Base-by-base conservation (phyloP, 116 monocot genomes). In the Iris pallida region DNA sequence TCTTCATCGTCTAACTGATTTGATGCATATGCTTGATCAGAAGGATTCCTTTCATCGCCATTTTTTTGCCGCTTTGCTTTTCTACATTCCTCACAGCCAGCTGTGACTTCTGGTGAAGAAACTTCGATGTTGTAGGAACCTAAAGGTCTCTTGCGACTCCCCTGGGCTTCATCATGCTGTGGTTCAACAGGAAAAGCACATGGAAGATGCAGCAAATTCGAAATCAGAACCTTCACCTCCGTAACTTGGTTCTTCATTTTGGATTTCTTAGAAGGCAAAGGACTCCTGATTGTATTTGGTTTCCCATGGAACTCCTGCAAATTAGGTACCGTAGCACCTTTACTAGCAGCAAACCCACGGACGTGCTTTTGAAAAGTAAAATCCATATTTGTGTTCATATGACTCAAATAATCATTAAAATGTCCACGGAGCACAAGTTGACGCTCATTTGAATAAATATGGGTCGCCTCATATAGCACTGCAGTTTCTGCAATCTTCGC, bases 1-100 rank as follows among this genome's bases (percentile, higher is more conserved):
- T 89, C 89, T 62, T 92, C 97, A 73, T 93, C 93, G 70, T 98
- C 93, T 66, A 76, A 89, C 49, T 75, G 76, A 66, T 68, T 89
- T 55, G 73, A 80, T 55, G 79, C 63, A 69, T 61, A 41, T 4
- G 71, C 80, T 58, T 80, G 85, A 69, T 83, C 53, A 17, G 63
- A 63, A 56, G 69, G 57, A 70, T 63, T 75, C 56, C 64, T 85
- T 44, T 88, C 86, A 41, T 93, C 85, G 62, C 57, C 74, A 68
- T 80, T 14, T 55, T 82, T 98, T 80, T 86, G 90, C 71, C 72
- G 81, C 75, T 98, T 98, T 15, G 78, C 59, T 68, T 70, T 81
- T 47, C 76, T 64, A 70, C 85, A 92, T 59, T 93, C 88, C 41
- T 98, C 93, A 85, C 81, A 88, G 47, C 82, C 81, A 55, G 70